Base-by-base conservation (phyloP, 1,284 basidiomycete species). In the Wallemia hederae region DNA sequence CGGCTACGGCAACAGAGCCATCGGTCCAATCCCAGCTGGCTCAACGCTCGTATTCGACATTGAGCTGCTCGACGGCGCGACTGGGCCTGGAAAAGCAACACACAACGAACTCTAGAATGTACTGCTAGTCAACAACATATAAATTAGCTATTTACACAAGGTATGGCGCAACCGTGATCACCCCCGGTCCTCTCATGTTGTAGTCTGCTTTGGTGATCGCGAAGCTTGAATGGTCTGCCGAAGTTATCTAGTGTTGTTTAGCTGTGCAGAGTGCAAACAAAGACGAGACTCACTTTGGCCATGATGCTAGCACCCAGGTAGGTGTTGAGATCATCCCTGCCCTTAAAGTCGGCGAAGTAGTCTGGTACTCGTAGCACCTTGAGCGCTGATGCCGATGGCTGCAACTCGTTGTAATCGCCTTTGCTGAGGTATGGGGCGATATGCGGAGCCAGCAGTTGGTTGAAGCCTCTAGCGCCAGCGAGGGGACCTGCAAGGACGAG, bases 11-110 rank as follows among this genome's bases (percentile, higher is more conserved):
- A 77, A 82, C 39, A 86, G 85, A 2, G 81, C 81, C 62, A 84
- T 85, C 24, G 73, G 70, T 14, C 72, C 82, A 60, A 97, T 97
- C 63, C 91, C 91, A 24, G 75, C 83, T 26, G 76, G 82, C 66
- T 81, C 90, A 1, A 81, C 83, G 3, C 76, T 97, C 31, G 80
- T 90, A 29, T 97, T 97, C 71, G 85, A 89, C 22, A 85, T 69
- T 65, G 65, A 61, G 24, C 63, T 59, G 14, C 33, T 49, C 0
- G 60, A 55, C 11, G 63, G 61, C 0, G 59, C 56, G 1, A 49
- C 22, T 1, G 63, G 61, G 9, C 34, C 55, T 11, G 55, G 58
- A 0, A 63, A 57, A 15, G 62, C 55, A n/a, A 62, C 49, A 0
- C 39, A 49, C 19, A n/a, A 49, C 3, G 39, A 49, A 49, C 22